Conservation (phyloP, 2,329 filamentous ascomycete species). For the Claviceps quebecensis region DNA sequence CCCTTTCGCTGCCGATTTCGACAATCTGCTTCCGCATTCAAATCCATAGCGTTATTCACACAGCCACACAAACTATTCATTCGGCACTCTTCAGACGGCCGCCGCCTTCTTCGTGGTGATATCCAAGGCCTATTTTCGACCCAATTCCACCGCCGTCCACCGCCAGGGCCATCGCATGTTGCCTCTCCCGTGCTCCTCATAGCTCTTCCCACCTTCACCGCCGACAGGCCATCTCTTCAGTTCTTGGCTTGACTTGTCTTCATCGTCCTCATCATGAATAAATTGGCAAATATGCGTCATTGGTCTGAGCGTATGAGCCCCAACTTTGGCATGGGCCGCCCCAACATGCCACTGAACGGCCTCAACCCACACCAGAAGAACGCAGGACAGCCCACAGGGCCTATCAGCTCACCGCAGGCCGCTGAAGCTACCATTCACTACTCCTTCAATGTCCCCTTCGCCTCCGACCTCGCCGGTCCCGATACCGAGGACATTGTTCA, state of each 20-base stretch:
- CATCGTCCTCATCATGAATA: conserved; percentile 44
- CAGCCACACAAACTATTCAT: not conserved
- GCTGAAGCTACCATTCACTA: conserved; percentile 73
- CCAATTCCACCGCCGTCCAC: conserved; percentile 11
- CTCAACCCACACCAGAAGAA: conserved; percentile 46
- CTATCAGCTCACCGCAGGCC: conserved; percentile 53
- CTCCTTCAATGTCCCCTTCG: conserved; percentile 94
- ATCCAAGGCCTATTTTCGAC: conserved; percentile 14
- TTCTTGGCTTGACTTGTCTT: not conserved
- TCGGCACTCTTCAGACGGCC: not conserved
- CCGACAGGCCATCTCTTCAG: not conserved
- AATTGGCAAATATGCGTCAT: conserved; percentile 58
- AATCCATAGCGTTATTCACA: not conserved
- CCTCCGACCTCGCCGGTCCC: conserved; percentile 80
- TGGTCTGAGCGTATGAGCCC: conserved; percentile 58
- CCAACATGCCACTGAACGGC: conserved; percentile 40
- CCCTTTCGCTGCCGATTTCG: conserved; percentile 10
- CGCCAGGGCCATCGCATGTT: conserved; percentile 6
- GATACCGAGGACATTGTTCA: conserved; percentile 92
- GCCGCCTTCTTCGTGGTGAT: conserved; percentile 6
- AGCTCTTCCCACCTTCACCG: not conserved
- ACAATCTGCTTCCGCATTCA: conserved; percentile 2
- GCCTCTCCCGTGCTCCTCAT: conserved; percentile 1
- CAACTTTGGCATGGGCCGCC: conserved; percentile 51
- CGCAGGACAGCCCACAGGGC: conserved; percentile 34